Base-by-base conservation (phyloP, 108 stramenopile species). In the Halocafeteria seosinensis region DNA sequence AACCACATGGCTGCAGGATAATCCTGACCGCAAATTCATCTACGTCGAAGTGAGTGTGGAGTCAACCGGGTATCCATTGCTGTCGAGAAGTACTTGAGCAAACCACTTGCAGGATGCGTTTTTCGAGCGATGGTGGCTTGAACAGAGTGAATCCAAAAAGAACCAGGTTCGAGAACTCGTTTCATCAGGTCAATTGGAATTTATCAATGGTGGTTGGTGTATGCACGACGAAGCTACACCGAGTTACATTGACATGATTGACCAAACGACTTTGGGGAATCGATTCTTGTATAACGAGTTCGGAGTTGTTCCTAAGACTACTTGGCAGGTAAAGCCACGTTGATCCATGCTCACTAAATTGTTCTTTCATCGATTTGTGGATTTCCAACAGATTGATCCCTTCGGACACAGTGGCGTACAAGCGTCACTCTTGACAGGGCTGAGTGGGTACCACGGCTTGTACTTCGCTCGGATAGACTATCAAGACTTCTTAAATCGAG, bases 171-270 rank as follows among this genome's bases (percentile, higher is more conserved):
- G 80, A 47, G 37, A 62, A 8, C 73, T 94, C 9, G 84, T 96
- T n/a, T 59, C 62, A 52, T 72, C 77, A 0, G 67, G 82, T 8
- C 88, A 85, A 58, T 75, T 91, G 32, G 66, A 74, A 28, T 94
- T 96, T 76, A 76, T 80, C 74, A 93, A 93, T 68, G 94, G 91
- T 30, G 92, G 90, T 38, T 96, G 92, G 92, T 87, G 85, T 68
- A 96, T 96, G 95, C 95, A 94, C 72, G 95, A 96, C 66, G 95
- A 96, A 38, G 78, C 91, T 0, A 69, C 85, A 0, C 81, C 92
- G 21, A 89, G 90, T 70, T 92, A 68, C 70, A 83, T 87, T 50
- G 91, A 85, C 8, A 94, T 94, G 92, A 85, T 96, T 59, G 95
- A 96, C 76, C 90, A 94, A 64, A 94, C 91, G 2, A 87, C 89